Conservation (phyloP, 805 yeast genomes). For the Candida parachauliodes region DNA sequence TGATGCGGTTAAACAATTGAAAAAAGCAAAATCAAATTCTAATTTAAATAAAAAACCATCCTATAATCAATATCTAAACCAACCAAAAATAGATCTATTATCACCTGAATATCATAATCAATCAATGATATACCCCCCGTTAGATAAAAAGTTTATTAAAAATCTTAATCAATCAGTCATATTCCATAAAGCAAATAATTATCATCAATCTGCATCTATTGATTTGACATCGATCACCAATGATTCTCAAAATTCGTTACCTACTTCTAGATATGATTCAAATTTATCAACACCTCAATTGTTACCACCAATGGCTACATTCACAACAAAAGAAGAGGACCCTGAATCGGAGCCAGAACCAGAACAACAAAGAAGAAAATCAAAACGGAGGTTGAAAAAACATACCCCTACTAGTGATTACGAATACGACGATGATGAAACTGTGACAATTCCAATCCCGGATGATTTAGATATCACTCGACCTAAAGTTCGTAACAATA, state of each 20-base stretch:
- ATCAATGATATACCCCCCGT: conserved; percentile 1
- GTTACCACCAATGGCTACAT: conserved; percentile 34
- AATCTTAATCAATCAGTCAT: conserved; percentile 11
- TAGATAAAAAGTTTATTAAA: conserved; percentile 10
- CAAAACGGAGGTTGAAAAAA: neutral
- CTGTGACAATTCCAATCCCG: conserved; percentile 11
- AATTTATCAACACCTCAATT: conserved; percentile 12
- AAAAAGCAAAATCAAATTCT: conserved; percentile 32
- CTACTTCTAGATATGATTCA: neutral
- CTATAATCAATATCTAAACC: neutral
- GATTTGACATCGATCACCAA: conserved; percentile 48
- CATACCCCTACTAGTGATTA: neutral
- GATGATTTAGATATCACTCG: conserved; percentile 10
- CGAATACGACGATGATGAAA: conserved; percentile 8
- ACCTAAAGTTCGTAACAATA: conserved; percentile 11
- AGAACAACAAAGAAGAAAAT: neutral
- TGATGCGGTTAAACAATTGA: conserved; percentile 40
- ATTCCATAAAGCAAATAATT: conserved; percentile 16
- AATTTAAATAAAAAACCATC: conserved; percentile 8
- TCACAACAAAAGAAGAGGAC: conserved; percentile 9
- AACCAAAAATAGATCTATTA: conserved; percentile 20
- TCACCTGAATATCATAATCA: conserved; percentile 21
- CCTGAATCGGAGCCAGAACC: neutral
- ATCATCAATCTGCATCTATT: conserved; percentile 46
- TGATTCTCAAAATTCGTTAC: neutral